These are phyloP conservation scores for Noccaea bulbosa DNA, from an alignment of 345 rosid species.

Conservation along the genomic window DNA sequence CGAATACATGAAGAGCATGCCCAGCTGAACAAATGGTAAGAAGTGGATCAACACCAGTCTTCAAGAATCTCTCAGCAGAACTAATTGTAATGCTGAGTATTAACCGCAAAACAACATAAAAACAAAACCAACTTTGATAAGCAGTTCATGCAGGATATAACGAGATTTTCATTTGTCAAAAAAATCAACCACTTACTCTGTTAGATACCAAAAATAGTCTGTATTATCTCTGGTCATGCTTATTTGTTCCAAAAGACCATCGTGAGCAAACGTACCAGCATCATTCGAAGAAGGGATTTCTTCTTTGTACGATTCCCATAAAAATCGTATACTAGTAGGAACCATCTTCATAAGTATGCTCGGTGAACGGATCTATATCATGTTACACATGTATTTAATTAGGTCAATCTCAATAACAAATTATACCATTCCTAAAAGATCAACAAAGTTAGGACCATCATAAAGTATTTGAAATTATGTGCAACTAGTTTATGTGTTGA, in stretches of 20 bases:
- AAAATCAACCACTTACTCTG: conserved; percentile 60
- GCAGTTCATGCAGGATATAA: conserved; percentile 65
- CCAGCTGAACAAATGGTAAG: conserved; percentile 75
- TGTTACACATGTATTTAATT: conserved; percentile 54
- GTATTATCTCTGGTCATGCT: conserved; percentile 73
- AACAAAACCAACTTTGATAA: conserved; percentile 72
- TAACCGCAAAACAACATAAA: background rate
- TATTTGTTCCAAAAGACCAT: conserved; percentile 81
- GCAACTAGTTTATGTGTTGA: conserved; percentile 58
- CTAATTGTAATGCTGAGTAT: conserved; percentile 40
- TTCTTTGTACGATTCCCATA: conserved; percentile 82
- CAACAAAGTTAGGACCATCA: conserved; percentile 3
- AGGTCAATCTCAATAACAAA: conserved; percentile 38
- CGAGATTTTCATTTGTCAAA: conserved; percentile 71
- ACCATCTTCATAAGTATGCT: conserved; percentile 67
- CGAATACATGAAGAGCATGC: conserved; percentile 76
- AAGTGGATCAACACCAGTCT: conserved; percentile 48
- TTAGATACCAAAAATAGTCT: conserved; percentile 94
- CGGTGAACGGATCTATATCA: conserved; percentile 64
- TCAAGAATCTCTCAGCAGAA: conserved; percentile 54
- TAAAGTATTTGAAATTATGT: conserved; percentile 54
- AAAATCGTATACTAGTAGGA: conserved; percentile 51
- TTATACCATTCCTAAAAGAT: background rate
- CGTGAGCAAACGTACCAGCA: conserved; percentile 47
- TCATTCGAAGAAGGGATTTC: conserved; percentile 59